Evolutionary conservation across 345 rosid species (phyloP).

Genomic region (Salix koriyanagi): DNA sequence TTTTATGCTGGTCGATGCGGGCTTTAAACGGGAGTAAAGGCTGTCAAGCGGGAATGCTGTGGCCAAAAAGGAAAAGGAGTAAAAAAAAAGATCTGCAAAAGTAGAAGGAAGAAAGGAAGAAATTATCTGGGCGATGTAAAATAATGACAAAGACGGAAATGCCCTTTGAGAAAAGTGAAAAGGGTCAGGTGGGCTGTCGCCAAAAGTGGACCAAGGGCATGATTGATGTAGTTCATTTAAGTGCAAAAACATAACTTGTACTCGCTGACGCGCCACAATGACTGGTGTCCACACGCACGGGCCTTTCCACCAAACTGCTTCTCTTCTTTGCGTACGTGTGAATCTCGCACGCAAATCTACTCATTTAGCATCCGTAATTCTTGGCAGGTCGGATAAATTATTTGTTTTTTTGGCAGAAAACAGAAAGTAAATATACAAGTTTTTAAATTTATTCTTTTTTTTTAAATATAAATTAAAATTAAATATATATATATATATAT

Average conservation of each 20-base stretch:
- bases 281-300: conserved; percentile 31
- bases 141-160: neutral
- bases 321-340: conserved; percentile 15
- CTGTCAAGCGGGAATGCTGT: neutral
- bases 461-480: too few species aligned
- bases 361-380: too few species aligned
- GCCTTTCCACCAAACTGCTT: neutral
- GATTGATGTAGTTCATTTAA: conserved; percentile 12
- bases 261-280: conserved; percentile 14
- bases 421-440: too few species aligned
- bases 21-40: neutral
- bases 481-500: too few species aligned
- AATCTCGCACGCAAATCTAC: conserved; percentile 5
- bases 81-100: too few species aligned
- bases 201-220: conserved; percentile 14
- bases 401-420: too few species aligned
- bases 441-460: too few species aligned
- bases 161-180: neutral
- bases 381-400: too few species aligned
- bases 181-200: conserved; percentile 42
- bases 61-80: too few species aligned
- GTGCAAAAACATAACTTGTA: conserved; percentile 16
- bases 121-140: too few species aligned
- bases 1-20: neutral
- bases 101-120: neutral